Conservation (phyloP, 2,329 filamentous ascomycete species). For the Verticillium tricorpus region DNA sequence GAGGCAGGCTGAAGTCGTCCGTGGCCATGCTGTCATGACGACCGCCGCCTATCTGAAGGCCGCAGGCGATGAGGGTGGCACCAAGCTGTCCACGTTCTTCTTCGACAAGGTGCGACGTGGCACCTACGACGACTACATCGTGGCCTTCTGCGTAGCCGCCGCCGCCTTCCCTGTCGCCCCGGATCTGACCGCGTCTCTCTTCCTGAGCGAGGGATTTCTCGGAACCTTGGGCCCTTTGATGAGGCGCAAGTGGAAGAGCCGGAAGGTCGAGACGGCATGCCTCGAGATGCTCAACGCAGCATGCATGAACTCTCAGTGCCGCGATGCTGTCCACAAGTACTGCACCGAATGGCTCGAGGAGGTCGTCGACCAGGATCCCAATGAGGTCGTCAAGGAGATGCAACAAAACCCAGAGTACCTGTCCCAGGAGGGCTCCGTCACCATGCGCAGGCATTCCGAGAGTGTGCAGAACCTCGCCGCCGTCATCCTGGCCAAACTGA, state of each 20-base stretch:
- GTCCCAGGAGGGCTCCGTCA: slow-evolving; percentile 53
- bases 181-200: slow-evolving; percentile 68
- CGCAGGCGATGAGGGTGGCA: slow-evolving; percentile 64
- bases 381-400: slow-evolving; percentile 45
- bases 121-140: slow-evolving; percentile 82
- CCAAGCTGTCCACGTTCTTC: slow-evolving; percentile 70
- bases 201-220: slow-evolving; percentile 85
- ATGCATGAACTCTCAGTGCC: slow-evolving; percentile 77
- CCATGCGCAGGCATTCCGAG: slow-evolving; percentile 56
- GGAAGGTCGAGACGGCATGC: slow-evolving; percentile 79
- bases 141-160: slow-evolving; percentile 90
- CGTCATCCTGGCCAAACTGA: slow-evolving; percentile 70
- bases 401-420: slow-evolving; percentile 53
- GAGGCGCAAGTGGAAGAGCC: slow-evolving; percentile 75
- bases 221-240: slow-evolving; percentile 71
- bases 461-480: slow-evolving; percentile 63
- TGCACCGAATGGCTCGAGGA: slow-evolving; percentile 85
- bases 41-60: slow-evolving; percentile 80
- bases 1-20: slow-evolving; percentile 66
- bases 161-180: slow-evolving; percentile 83
- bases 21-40: slow-evolving; percentile 77
- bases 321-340: slow-evolving; percentile 79
- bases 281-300: slow-evolving; percentile 88
- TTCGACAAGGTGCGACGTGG: slow-evolving; percentile 65
- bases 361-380: slow-evolving; percentile 68